These are phyloP conservation scores for Trichosporon asahii DNA, from an alignment of 1,284 basidiomycete genomes.

Conservation along the genomic window DNA sequence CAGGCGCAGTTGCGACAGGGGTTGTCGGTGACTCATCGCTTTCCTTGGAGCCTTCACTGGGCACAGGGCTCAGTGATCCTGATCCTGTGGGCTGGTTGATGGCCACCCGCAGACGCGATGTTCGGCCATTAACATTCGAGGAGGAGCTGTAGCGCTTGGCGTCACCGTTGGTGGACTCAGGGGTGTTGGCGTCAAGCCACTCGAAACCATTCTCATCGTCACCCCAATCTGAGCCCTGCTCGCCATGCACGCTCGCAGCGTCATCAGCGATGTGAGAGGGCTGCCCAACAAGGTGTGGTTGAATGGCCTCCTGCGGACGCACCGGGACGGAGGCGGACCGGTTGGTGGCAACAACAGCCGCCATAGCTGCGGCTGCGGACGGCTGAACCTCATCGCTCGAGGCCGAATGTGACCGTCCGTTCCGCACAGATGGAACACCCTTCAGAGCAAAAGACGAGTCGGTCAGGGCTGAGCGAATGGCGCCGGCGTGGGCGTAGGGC, in stretches of 20 bases:
- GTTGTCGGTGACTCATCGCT: conserved; percentile 4
- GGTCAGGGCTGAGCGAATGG: background rate
- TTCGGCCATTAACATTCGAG: conserved; percentile 6
- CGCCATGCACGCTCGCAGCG: conserved; percentile 42
- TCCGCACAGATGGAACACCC: background rate
- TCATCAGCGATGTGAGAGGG: conserved; percentile 15
- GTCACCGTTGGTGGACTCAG: conserved; percentile 35
- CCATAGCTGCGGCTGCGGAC: conserved; percentile 6
- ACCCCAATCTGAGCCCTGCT: conserved; percentile 49
- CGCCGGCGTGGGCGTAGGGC: background rate
- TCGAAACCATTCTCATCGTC: conserved; percentile 47
- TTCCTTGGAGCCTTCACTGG: conserved; percentile 5
- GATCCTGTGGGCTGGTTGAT: background rate
- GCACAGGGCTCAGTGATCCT: conserved; percentile 5
- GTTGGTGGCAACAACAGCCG: conserved; percentile 10
- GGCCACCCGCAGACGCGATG: conserved; percentile 15
- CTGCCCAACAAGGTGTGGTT: conserved; percentile 7
- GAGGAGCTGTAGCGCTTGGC: background rate
- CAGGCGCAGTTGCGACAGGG: background rate
- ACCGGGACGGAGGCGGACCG: conserved; percentile 3
- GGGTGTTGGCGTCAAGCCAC: conserved; percentile 42
- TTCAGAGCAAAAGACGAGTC: background rate
- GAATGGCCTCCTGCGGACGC: background rate
- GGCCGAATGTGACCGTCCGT: conserved; percentile 5
- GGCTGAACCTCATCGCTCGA: conserved; percentile 1